phyloP scores from a whole-genome alignment of 169 alveolate species.

The Plasmodium coatneyi region DNA sequence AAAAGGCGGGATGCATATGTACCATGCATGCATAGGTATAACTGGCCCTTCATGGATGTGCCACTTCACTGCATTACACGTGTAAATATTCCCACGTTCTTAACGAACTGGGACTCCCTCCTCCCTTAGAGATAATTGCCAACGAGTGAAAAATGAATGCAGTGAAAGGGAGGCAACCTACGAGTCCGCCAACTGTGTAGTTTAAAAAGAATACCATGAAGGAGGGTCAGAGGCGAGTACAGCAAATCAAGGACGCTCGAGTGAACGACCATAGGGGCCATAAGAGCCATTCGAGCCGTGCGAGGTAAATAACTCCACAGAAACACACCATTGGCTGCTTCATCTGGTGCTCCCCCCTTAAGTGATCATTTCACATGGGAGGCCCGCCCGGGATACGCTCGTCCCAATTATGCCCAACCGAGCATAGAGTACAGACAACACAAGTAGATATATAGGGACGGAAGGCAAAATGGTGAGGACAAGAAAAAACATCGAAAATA shows the following conservation, averaged over 20 bases:
- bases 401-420: neutral
- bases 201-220: neutral
- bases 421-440: neutral
- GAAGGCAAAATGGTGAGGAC: slow-evolving; percentile 57
- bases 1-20: neutral
- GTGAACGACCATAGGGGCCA: neutral
- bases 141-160: neutral
- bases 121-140: neutral
- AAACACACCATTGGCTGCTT: neutral
- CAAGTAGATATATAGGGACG: neutral
- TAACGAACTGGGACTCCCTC: neutral
- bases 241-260: neutral
- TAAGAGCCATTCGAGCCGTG: neutral
- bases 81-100: neutral
- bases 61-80: neutral
- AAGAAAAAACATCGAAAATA: slow-evolving; percentile 66
- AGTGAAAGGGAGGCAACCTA: neutral
- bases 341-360: neutral
- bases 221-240: neutral
- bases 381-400: neutral
- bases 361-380: neutral
- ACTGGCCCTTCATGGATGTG: neutral
- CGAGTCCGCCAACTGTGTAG: neutral
- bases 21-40: neutral
- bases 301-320: neutral